phyloP scores from a whole-genome alignment of 1,284 basidiomycete species.

The Apiotrichum laibachii region DNA sequence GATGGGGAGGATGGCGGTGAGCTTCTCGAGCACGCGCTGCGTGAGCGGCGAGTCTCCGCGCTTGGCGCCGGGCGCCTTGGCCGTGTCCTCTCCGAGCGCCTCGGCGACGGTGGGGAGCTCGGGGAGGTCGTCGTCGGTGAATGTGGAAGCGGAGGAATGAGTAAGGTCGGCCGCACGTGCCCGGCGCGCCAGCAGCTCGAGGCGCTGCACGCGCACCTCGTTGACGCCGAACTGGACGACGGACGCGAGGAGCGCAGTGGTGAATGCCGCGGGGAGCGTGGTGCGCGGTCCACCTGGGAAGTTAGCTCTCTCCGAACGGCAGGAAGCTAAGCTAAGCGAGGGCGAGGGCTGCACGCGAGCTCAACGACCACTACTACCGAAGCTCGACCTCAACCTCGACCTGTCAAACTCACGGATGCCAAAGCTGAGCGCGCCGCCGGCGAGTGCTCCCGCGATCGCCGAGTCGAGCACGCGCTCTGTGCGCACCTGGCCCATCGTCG shows the following conservation, averaged over 20 bases:
- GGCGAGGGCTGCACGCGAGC: background rate
- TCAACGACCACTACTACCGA: background rate
- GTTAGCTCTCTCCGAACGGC: background rate
- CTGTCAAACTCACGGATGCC: slow-evolving; percentile 24
- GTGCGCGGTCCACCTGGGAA: slow-evolving; percentile 33
- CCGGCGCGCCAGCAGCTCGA: slow-evolving; percentile 30
- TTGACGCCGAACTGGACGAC: slow-evolving; percentile 37
- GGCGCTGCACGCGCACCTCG: slow-evolving; percentile 30
- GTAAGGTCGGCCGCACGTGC: background rate
- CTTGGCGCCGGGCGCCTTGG: background rate
- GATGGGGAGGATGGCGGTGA: slow-evolving; percentile 38
- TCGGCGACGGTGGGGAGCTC: background rate
- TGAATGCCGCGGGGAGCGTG: slow-evolving; percentile 34
- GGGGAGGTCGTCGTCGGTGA: background rate
- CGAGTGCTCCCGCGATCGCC: slow-evolving; percentile 34
- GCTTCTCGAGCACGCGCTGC: slow-evolving; percentile 29
- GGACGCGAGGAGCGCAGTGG: slow-evolving; percentile 36
- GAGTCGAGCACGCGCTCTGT: slow-evolving; percentile 41
- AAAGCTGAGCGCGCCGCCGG: slow-evolving; percentile 30
- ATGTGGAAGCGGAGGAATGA: background rate
- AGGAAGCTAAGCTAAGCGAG: background rate
- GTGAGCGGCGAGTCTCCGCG: slow-evolving; percentile 28
- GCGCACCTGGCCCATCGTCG: slow-evolving; percentile 27
- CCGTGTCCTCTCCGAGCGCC: background rate
- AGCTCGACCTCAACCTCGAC: background rate